Percentiles rank a stretch among this genome's conserved stretches.
These are phyloP conservation scores for Spergularia marina DNA, from an alignment of 148 eudicot species.

Conservation along the genomic window DNA sequence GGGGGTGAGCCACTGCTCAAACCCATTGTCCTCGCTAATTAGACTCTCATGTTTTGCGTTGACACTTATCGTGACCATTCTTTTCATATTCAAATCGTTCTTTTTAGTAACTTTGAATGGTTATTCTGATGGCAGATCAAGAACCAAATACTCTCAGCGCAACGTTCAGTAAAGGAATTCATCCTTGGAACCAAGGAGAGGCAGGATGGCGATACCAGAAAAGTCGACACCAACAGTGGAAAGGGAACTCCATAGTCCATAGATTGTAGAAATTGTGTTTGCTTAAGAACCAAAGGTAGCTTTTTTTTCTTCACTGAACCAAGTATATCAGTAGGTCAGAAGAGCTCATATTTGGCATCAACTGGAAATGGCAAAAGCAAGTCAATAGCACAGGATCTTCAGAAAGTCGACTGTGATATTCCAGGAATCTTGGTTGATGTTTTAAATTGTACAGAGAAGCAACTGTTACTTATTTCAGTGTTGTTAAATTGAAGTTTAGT, in stretches of 20 bases:
- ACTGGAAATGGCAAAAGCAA: no score
- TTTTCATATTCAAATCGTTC: neutral
- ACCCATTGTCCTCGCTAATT: no score
- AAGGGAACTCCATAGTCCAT: conserved; percentile 45
- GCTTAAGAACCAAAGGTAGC: neutral
- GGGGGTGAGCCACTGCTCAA: no score
- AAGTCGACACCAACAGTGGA: conserved; percentile 27
- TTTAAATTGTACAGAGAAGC: no score
- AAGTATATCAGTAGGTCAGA: neutral
- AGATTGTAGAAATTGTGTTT: conserved; percentile 7
- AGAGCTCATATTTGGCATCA: neutral
- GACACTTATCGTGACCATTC: neutral
- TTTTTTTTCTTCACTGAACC: neutral
- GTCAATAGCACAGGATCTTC: no score
- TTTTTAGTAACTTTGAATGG: neutral
- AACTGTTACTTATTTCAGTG: no score
- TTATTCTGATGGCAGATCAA: conserved; percentile 50
- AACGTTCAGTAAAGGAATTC: conserved; percentile 59
- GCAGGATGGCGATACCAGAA: conserved; percentile 24
- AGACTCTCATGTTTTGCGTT: neutral
- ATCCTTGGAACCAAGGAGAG: conserved; percentile 51
- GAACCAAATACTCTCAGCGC: conserved; percentile 53
- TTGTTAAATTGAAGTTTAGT: no score
- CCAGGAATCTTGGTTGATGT: no score
- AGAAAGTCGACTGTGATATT: no score